Base-by-base conservation (phyloP, 352 stramenopile species). In the Pythium volutum region DNA sequence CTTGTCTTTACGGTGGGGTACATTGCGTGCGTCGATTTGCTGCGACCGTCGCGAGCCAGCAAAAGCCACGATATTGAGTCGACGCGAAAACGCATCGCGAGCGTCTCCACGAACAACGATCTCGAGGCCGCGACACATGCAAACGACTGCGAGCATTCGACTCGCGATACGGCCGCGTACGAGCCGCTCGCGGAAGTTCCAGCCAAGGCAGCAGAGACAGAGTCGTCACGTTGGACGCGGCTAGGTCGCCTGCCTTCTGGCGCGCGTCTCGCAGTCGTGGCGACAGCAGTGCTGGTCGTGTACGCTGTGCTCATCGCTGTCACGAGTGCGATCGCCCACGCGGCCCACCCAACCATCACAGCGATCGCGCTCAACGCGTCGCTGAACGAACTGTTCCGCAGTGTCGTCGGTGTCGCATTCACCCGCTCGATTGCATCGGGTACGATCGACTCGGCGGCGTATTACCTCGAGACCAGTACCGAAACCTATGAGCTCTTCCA, bases 401-500 rank as follows among this genome's bases (percentile, higher is more conserved):
- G 23, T 3, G 2, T 58, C 1, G 20, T 63, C 11, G 8, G 29
- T 38, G 7, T 58, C 27, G 14, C 48, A 12, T 63, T 69, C 14
- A 25, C 42, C 27, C 39, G 9, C 0, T 23, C 9, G 1, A 12
- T 26, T 2, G 50, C 41, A 22, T 39, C 26, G 0, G 43, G 39
- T 7, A 23, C 16, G 20, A 50, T 61, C 31, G 14, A 23, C 6
- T 64, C 62, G 12, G 55, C 54, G 1, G n/a, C 6, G 11, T 34
- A 64, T n/a, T 84, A 76, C 50, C 63, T 88, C 29, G 52, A 76
- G 49, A 58, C 55, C 0, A 53, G 64, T 1, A 87, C 74, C 0
- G 78, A 88, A 47, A 47, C 71, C 5, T 85, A 75, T 66, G 67
- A 67, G 11, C 62, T 82, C 1, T 79, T 77, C 48, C 23, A 54